Base-by-base conservation (phyloP, 148 eudicot genomes). In the Agrostemma githago region DNA sequence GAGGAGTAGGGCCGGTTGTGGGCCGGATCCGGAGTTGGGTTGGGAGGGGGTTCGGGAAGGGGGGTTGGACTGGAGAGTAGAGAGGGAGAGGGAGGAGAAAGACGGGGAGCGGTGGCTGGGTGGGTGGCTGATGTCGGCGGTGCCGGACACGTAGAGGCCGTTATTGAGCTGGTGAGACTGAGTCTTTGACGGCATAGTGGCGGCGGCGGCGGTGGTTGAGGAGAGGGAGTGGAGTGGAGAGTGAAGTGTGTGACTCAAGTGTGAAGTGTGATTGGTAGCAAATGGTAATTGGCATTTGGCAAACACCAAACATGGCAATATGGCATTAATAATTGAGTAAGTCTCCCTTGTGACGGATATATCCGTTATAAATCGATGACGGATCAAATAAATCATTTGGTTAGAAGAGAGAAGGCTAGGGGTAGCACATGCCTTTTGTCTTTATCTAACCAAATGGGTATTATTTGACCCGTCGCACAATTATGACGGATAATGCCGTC, bases 71-170 rank as follows among this genome's bases (percentile, higher is more conserved):
- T 7, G 56, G 20, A 65, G 66, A 79, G 76, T 16, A 81, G 89
- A 2, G 62, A 72, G 62, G 72, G 78, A 43, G 69, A 76, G 65
- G 40, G 77, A 78, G 46, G 80, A 68, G 66, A 72, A 76, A 58
- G 94, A 77, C 0, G 94, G 92, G 2, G 76, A 73, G 21, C 89
- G 86, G 3, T 81, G 83, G 21, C 76, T 82, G 79, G 44, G 1
- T 2, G 72, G 82, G 40, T 61, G 86, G 26, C 57, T 10, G 51
- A 5, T 72, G 5, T 86, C 94, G 71, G 90, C 90, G 3, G 86
- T 89, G 26, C 98, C 98, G 62, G 98, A 90, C 4, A 93, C 98
- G 76, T 78, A 81, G 37, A 93, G 90, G 1, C 98, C 98, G 66
- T 82, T 82, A 83, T 92, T 89, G 41, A 89, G 93, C 87, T 93